Evolutionary conservation across 2,329 filamentous ascomycete species (phyloP), one percentile per base, ranked within the genome.

Genomic region (Cercospora sojina): DNA sequence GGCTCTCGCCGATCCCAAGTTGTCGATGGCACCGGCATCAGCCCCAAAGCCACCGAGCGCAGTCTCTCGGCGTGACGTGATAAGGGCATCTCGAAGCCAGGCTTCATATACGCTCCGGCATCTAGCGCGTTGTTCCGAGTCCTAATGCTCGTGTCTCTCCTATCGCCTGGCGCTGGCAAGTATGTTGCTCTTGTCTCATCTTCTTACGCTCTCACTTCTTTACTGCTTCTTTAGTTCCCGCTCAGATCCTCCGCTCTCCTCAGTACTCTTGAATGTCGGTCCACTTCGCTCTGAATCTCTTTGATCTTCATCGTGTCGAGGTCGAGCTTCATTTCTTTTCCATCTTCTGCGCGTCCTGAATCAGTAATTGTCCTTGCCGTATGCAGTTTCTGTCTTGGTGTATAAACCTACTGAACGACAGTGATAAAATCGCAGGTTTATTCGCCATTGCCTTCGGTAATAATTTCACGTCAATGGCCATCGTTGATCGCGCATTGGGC

Each of bases 251-350:
- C 91, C 80, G 92, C 88, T 78, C 96, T 90, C 74, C 92, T 88
- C 76, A 98, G 80, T 72, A 85, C 83, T 72, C 95, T 87, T 59
- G 93, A 97, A 81, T 98, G 92, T 74, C 95, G 86, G 78, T 97
- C 91, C 53, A 97, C 88, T 80, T 98, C 93, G 78, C 93, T 91
- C 65, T 94, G 85, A 20, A 98, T 87, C 75, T 93, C 91, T 77
- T 91, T 91, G 77, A 98, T 93, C 73, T 89, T 90, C 80, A 93
- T 84, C 79, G 90, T 90, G 73, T 91, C 88, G 71, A 92, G 85
- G 77, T 97, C 89, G 43, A 98, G 86, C 35, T 88, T 87, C 82
- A 98, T 87, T 75, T 96, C 90, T 82, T 94, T 96, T 74, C 95
- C 95, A 77, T 97, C 95, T 85, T 97, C 92, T 96, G 77, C 64